Evolutionary conservation across 2,329 filamentous ascomycete species (phyloP).

Genomic region (Calonectria pauciramosa): DNA sequence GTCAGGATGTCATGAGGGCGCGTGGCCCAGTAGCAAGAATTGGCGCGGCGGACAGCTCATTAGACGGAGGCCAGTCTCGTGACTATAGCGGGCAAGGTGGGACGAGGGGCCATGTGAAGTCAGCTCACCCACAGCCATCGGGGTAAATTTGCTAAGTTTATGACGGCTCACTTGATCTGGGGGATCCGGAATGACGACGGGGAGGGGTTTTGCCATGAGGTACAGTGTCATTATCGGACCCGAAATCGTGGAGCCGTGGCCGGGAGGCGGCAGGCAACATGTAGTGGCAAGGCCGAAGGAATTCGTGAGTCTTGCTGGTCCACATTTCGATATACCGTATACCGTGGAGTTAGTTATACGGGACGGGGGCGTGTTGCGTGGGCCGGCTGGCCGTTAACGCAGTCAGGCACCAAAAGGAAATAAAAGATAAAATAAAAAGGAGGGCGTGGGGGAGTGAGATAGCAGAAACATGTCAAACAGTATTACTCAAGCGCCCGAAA

Average conservation of each 20-base stretch:
- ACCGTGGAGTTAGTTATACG: conserved; percentile 19
- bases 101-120: conserved; percentile 35
- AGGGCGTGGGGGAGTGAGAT: conserved; percentile 27
- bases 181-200: neutral
- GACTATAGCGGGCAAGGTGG: conserved; percentile 28
- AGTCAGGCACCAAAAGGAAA: conserved; percentile 35
- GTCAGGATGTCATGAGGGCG: conserved; percentile 13
- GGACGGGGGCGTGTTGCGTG: conserved; percentile 13
- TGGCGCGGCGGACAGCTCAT: conserved; percentile 19
- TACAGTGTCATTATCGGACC: conserved; percentile 14
- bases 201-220: conserved; percentile 1
- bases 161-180: conserved; percentile 3
- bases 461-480: conserved; percentile 20
- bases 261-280: conserved; percentile 20
- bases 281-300: conserved; percentile 7
- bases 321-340: conserved; percentile 14
- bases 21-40: neutral
- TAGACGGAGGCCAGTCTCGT: conserved; percentile 31
- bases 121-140: conserved; percentile 31
- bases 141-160: conserved; percentile 15
- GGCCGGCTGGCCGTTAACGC: conserved; percentile 22
- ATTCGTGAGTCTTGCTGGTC: conserved; percentile 1
- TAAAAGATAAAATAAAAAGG: neutral
- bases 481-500: neutral
- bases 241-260: conserved; percentile 21